A percentile compares a stretch with the other conserved stretches of the same genome.
These are phyloP conservation scores for Fusarium penzigii DNA, from an alignment of 2,329 filamentous ascomycete species.

Conservation along the genomic window DNA sequence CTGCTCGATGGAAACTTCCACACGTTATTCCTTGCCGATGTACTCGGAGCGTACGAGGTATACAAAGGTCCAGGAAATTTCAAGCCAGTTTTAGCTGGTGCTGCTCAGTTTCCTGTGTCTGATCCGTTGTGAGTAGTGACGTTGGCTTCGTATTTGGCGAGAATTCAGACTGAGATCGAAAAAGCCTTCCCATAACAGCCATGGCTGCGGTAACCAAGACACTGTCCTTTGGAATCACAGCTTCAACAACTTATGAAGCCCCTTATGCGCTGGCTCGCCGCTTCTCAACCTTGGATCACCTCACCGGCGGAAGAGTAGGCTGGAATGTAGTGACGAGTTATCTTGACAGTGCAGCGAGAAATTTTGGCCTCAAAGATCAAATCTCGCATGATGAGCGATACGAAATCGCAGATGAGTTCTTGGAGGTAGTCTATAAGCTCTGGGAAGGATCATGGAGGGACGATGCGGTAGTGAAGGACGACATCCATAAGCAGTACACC, in stretches of 20 bases:
- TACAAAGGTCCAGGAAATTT: slow-evolving; percentile 5
- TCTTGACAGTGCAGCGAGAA: slow-evolving; percentile 47
- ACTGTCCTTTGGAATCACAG: slow-evolving; percentile 2
- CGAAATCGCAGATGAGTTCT: slow-evolving; percentile 48
- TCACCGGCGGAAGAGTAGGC: neutral
- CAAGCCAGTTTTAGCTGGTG: neutral
- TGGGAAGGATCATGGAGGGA: slow-evolving; percentile 54
- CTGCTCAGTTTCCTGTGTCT: too few species aligned
- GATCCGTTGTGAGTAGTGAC: too few species aligned
- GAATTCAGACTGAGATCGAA: slow-evolving; percentile 44
- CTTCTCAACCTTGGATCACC: slow-evolving; percentile 5
- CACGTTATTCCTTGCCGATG: slow-evolving; percentile 52
- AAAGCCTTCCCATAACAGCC: slow-evolving; percentile 11
- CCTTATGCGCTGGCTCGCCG: neutral
- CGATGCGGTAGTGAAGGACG: slow-evolving; percentile 33
- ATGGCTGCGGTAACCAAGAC: slow-evolving; percentile 6
- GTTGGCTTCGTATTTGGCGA: slow-evolving; percentile 35
- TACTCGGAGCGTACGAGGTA: slow-evolving; percentile 43
- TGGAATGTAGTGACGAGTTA: slow-evolving; percentile 56
- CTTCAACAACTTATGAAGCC: neutral
- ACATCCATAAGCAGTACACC: slow-evolving; percentile 30
- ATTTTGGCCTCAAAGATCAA: slow-evolving; percentile 44
- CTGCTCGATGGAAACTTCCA: slow-evolving; percentile 50
- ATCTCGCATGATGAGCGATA: slow-evolving; percentile 52
- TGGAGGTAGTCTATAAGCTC: slow-evolving; percentile 47